Percentiles rank a stretch among this genome's conserved stretches.
Evolutionary conservation across 345 rosid species (phyloP).

Genomic region (Brassica juncea): DNA sequence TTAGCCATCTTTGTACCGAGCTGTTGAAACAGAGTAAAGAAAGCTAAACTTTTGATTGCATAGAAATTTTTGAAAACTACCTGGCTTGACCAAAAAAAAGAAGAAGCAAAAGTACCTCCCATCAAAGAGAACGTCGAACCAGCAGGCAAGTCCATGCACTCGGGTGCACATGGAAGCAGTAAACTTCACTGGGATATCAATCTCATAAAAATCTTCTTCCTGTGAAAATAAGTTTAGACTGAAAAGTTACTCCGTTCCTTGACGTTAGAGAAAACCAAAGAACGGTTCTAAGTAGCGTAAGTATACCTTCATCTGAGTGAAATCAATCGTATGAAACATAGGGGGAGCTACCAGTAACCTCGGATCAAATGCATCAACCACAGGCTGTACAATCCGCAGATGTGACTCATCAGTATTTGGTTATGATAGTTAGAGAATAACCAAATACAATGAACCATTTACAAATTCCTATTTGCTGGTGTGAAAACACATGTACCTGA

Average conservation of each 20-base stretch:
- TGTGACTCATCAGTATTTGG: conserved; percentile 19
- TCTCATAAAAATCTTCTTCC: conserved; percentile 93
- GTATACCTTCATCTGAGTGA: conserved; percentile 73
- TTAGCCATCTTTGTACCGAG: conserved; percentile 92
- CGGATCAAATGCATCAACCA: conserved; percentile 99
- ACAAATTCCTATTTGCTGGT: conserved; percentile 6
- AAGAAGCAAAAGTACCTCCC: conserved; percentile 61
- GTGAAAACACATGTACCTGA: conserved; percentile 58
- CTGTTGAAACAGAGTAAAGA: conserved; percentile 48
- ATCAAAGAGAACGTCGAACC: conserved; percentile 93
- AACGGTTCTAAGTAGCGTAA: neutral
- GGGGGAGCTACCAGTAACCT: conserved; percentile 90
- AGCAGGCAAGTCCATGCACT: conserved; percentile 95
- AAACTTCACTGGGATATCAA: conserved; percentile 86
- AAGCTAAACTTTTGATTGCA: neutral
- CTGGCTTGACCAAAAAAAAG: neutral
- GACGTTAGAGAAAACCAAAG: neutral
- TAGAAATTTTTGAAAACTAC: neutral
- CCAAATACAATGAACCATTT: neutral
- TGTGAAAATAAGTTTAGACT: conserved; percentile 40
- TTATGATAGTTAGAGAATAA: conserved; percentile 4
- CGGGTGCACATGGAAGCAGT: conserved; percentile 80
- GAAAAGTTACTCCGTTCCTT: neutral
- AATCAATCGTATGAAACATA: conserved; percentile 64
- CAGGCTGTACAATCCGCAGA: conserved; percentile 62